Evolutionary conservation across 2,329 filamentous ascomycete species (phyloP).

Genomic region (Madurella fahalii): DNA sequence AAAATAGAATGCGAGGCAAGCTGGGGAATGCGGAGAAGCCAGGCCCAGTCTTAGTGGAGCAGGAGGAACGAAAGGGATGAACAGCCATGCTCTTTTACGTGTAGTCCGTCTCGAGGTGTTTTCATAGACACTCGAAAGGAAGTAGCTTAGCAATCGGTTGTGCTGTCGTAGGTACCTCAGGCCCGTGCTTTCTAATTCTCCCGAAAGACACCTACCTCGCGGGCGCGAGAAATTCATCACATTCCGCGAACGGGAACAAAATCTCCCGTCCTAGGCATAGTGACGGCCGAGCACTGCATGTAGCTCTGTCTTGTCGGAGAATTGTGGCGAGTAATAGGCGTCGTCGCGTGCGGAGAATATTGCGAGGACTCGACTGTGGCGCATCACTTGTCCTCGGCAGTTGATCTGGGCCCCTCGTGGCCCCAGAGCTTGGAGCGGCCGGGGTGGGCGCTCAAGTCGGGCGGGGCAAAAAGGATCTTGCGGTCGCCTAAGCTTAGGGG

Average conservation of each 20-base stretch:
- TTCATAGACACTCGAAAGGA: no score
- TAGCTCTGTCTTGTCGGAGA: no score
- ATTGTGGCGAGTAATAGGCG: no score
- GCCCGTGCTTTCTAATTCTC: no score
- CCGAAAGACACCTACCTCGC: no score
- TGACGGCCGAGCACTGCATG: no score
- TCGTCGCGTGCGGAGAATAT: slow-evolving; percentile 8
- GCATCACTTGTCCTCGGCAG: slow-evolving; percentile 16
- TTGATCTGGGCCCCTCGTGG: slow-evolving; percentile 15
- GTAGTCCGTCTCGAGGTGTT: background rate
- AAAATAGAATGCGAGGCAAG: slow-evolving; percentile 17
- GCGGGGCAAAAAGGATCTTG: background rate
- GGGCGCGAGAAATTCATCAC: no score
- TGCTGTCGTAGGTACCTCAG: no score
- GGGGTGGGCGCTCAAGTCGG: background rate
- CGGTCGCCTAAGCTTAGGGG: background rate
- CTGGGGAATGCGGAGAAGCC: slow-evolving; percentile 3
- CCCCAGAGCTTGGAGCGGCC: background rate
- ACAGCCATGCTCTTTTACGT: background rate
- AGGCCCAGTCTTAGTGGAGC: background rate
- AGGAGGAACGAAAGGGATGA: background rate
- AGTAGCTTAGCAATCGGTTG: no score
- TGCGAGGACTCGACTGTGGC: slow-evolving; percentile 10
- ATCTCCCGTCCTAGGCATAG: no score
- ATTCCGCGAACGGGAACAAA: no score